Percentiles rank a stretch among this genome's conserved stretches.
phyloP scores from a whole-genome alignment of 2,329 filamentous ascomycete species.

The Dactylellina sp. region DNA sequence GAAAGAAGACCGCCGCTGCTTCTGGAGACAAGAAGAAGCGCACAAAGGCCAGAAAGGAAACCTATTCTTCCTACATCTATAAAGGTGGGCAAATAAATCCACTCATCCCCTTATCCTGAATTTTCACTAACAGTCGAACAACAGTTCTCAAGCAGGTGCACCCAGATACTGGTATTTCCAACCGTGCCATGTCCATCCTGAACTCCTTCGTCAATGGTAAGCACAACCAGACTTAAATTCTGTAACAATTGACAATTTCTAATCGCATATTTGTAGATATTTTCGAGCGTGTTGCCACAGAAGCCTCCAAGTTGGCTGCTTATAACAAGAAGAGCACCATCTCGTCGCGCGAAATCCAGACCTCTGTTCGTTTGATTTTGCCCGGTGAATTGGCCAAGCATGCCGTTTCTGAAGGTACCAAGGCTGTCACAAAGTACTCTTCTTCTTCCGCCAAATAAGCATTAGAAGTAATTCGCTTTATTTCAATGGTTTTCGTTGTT shows the following conservation, averaged over 20 bases:
- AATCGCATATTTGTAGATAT: constrained; percentile 74
- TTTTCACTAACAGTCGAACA: not conserved
- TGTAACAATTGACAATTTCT: too few relatives aligned
- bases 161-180: constrained; percentile 99
- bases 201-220: constrained; percentile 99
- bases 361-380: constrained; percentile 96
- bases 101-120: not conserved
- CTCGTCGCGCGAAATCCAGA: constrained; percentile 99
- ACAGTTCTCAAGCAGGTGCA: constrained; percentile 99
- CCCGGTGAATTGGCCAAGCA: constrained; percentile 99
- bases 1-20: constrained; percentile 96
- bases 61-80: constrained; percentile 99
- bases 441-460: constrained; percentile 92
- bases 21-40: constrained; percentile 99
- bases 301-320: constrained; percentile 97
- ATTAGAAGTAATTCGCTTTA: constrained; percentile 64
- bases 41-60: constrained; percentile 99
- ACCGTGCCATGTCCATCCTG: constrained; percentile 99
- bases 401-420: constrained; percentile 98
- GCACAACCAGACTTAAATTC: constrained; percentile 63
- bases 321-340: constrained; percentile 99
- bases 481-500: constrained; percentile 70
- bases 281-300: constrained; percentile 98
- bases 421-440: constrained; percentile 99
- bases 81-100: constrained; percentile 77